Evolutionary conservation across 352 stramenopile species (phyloP), one percentile per base, ranked within the genome.

Genomic region (Thalassiosira ordinaria): DNA sequence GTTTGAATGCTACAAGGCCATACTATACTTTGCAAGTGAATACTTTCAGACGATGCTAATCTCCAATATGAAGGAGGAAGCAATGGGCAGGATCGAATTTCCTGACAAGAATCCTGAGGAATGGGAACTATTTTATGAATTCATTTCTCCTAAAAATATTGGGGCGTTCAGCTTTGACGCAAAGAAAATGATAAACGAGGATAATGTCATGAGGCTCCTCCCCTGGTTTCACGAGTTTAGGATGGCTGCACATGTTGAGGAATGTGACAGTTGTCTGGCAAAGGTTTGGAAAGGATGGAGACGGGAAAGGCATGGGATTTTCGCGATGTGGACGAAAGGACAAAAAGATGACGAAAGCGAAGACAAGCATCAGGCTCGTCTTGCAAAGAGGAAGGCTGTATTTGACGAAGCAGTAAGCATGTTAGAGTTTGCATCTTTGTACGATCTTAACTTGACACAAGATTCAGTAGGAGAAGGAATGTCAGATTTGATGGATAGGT

Each of bases 181-280:
- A 47, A 65, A 41, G 5, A 41, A 11, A 41, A 41, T 41, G 27
- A 27, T 65, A 14, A 46, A 46, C 56, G 16, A 51, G 7, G 11
- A n/a, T 20, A 65, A 65, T 65, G 56, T 47, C 6, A 8, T 65
- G 14, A 65, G n/a, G n/a, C 56, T 65, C 16, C 56, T 65, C 11
- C 56, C 14, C 5, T 65, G 20, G 56, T 65, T 65, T 65, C 56
- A 65, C 27, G 56, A 65, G 20, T 65, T 51, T 47, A 20, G 47
- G 13, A 46, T 65, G 31, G 7, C 14, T 20, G 26, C 24, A 47
- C 18, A 14, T 27, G 56, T 65, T 11, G 5, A 47, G 8, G 29
- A 47, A 65, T 65, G 56, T n/a, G 56, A 65, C 18, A 47, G 33
- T 14, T 44, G 13, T 29, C 56, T 65, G 5, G 22, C 56, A 65